Evolutionary conservation across 2,329 filamentous ascomycete genomes (phyloP), one percentile per base, ranked within the genome.

Genomic region (Rutstroemia sydowiana): DNA sequence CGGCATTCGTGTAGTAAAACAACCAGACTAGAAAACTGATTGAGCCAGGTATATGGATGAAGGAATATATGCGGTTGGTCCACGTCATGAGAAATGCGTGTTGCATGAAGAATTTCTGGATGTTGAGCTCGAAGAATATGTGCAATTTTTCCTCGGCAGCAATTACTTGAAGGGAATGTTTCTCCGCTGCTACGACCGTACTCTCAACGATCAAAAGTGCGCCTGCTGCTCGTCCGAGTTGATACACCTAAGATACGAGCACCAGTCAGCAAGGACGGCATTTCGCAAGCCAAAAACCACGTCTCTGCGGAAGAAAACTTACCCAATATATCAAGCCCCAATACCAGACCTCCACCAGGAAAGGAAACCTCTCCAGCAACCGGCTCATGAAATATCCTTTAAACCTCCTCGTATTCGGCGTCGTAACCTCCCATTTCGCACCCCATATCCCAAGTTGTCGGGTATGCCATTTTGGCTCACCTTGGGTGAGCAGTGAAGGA

Each of bases 241-340:
- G 85, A 65, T 89, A 89, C 28, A 86, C 81, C 83, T 87, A 55
- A 37, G 13, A 23, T 11, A 3, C 20, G 48, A 23, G 41, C 37
- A 31, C 20, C 28, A 40, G 45, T 41, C n/a, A 21, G 13, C 40
- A 13, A 41, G 49, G 30, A 9, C 21, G n/a, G n/a, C n/a, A n/a
- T n/a, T n/a, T n/a, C n/a, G n/a, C n/a, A n/a, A n/a, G n/a, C n/a
- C n/a, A n/a, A n/a, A n/a, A n/a, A n/a, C n/a, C n/a, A n/a, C n/a
- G n/a, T n/a, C n/a, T 5, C 9, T 11, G n/a, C 11, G 13, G 20
- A 20, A 4, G 41, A 16, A 39, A 39, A 64, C 77, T 61, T 75
- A 87, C 84, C 84, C 85, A 88, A 70, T 88, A 88, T 46, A 88
- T 82, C 56, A 87, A 69, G 2, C 81, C 79, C 85, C 85, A 88